Evolutionary conservation across 257 asterid species (phyloP), one percentile per base, ranked within the genome.

Genomic region (Haberlea rhodopensis): DNA sequence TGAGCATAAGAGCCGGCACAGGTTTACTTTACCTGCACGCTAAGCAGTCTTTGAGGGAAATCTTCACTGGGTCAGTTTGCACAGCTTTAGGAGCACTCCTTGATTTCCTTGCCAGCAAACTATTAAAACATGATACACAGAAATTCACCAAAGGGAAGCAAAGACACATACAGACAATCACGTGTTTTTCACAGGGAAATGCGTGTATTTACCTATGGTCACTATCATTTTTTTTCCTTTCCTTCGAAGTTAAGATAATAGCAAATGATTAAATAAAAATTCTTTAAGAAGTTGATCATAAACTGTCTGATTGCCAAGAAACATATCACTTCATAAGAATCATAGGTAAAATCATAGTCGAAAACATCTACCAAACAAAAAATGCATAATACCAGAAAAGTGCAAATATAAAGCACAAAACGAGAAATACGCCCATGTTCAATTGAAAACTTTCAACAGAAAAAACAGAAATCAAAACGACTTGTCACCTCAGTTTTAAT

Each of bases 41-140:
- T 60, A 94, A 88, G 74, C 99, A 90, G 72, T 88, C 97, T 75
- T 94, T 94, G 40, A 94, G 94, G 3, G 99, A 94, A 52, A 94
- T 94, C 81, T 83, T 94, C 58, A 90, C 95, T 0, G 99, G 94
- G 51, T 90, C 99, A 31, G 70, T 77, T 82, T 75, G 77, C 51
- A 63, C 84, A 25, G 80, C 72, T 71, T 86, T 83, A 29, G 85
- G 82, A 57, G 87, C 77, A 37, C 63, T 49, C 70, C 79, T 81
- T 29, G 75, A 63, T 57, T 76, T 85, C 31, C 82, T 82, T 21
- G 13, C 21, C 56, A 26, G 23, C n/a, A 37, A 19, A 66, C 43
- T 34, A 34, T 15, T 8, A 32, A 23, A 75, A 53, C 22, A 32
- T 19, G 5, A 63, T 2, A 16, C 29, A 62, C 15, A 23, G 37